Evolutionary conservation across 1,284 basidiomycete species (phyloP).

Genomic region (Mycena citricolor): DNA sequence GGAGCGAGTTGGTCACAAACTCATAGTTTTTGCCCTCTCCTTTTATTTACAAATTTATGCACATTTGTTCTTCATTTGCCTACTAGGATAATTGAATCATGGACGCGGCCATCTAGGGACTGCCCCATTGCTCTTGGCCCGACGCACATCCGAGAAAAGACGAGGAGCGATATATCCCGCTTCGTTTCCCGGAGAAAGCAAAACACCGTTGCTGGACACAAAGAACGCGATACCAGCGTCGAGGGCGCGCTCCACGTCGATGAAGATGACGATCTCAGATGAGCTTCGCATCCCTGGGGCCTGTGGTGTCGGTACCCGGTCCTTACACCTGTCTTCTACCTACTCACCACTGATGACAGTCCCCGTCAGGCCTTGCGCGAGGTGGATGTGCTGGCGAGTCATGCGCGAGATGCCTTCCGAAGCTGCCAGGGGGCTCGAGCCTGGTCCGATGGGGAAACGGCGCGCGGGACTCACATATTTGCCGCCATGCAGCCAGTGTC

Average conservation of each 20-base stretch:
- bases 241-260: conserved; percentile 72
- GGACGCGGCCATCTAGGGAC: too few species aligned
- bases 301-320: too few species aligned
- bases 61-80: background rate
- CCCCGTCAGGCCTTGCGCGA: conserved; percentile 72
- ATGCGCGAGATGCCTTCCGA: conserved; percentile 72
- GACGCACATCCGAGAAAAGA: conserved; percentile 70
- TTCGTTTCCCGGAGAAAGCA: conserved; percentile 74
- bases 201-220: conserved; percentile 80
- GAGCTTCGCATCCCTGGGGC: conserved; percentile 78
- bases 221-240: conserved; percentile 70
- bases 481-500: conserved; percentile 61
- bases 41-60: conserved; percentile 5
- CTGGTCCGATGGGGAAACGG: too few species aligned
- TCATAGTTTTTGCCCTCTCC: conserved; percentile 46
- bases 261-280: conserved; percentile 72
- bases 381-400: conserved; percentile 85
- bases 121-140: conserved; percentile 28
- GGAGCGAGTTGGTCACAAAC: conserved; percentile 73
- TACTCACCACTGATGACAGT: conserved; percentile 73
- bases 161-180: conserved; percentile 52
- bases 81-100: too few species aligned
- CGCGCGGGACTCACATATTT: conserved; percentile 53
- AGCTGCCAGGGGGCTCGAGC: too few species aligned
- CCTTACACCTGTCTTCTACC: too few species aligned